Percentiles rank a stretch among this genome's conserved stretches.
Conservation (phyloP, 495 filamentous ascomycete species). For the Cercophora scortea region DNA sequence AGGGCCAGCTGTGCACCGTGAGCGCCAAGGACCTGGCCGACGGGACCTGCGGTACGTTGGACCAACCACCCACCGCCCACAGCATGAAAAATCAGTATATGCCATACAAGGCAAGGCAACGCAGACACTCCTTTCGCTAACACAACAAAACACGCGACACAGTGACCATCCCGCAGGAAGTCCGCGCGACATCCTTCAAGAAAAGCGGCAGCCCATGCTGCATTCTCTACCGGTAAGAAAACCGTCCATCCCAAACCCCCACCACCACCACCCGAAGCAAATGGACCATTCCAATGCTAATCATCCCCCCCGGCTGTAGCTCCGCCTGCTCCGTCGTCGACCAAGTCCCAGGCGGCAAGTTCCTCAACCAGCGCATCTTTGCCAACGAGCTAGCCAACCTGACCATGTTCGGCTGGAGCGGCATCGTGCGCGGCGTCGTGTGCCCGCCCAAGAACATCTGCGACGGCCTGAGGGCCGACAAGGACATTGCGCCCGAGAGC, state of each 20-base stretch:
- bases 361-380: conserved; percentile 5
- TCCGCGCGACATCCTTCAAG: background rate
- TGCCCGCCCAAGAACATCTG: conserved; percentile 2
- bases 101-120: too few species aligned
- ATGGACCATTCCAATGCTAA: too few species aligned
- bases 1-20: background rate
- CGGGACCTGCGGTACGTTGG: background rate
- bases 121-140: background rate
- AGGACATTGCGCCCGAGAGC: background rate
- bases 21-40: background rate
- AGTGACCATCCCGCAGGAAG: background rate
- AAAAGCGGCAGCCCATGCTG: background rate
- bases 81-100: background rate
- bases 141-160: background rate
- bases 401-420: conserved; percentile 1
- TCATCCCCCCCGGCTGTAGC: background rate
- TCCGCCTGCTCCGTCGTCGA: background rate
- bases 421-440: conserved; percentile 5
- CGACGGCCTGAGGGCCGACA: background rate
- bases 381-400: background rate
- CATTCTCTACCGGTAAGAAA: conserved; percentile 7
- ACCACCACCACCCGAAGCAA: background rate
- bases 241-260: background rate
- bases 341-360: background rate
- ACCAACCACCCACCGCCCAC: background rate